Base-by-base conservation (phyloP, 2,329 filamentous ascomycete genomes). In the Thermomyces lanuginosus region DNA sequence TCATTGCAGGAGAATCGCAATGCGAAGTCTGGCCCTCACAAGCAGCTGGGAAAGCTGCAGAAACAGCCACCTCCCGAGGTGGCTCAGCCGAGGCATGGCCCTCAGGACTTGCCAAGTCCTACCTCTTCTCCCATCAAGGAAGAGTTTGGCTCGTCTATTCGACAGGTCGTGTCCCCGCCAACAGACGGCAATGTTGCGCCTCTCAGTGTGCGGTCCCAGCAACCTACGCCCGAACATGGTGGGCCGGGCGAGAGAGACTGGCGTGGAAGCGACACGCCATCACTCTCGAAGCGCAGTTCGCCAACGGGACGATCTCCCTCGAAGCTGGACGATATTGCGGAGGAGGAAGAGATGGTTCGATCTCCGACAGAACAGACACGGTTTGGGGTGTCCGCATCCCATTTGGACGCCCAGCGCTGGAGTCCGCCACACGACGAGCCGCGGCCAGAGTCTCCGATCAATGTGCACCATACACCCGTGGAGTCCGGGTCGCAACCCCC, bases 361-460 rank as follows among this genome's bases (percentile, higher is more conserved):
- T 45, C 43, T 8, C 38, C 44, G 8, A 33, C 33, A 17, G 41
- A 45, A n/a, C 37, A 35, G 14, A 25, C 37, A 27, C 22, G 11
- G 13, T 12, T 18, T 12, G 11, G 11, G 2, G 16, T 24, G n/a
- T 24, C 27, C 15, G 21, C 21, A 13, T 16, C 12, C 8, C 44
- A 50, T 27, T 44, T 32, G 26, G 45, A 45, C 17, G 24, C 31
- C 9, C 41, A 43, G 12, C 38, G 30, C n/a, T 28, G 38, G 22
- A 35, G 28, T 5, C 24, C 36, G 23, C 37, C 39, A 10, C 42
- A 44, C n/a, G 37, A 39, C 24, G 63, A 67, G 25, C 59, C 66
- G 21, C 48, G 72, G 20, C 72, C 72, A 5, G 76, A 80, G 46
- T 82, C 77, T 3, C 76, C 76, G 3, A 64, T 76, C 2, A 61